phyloP scores from a whole-genome alignment of 106 monocot species.

The Dactylorhiza incarnata region DNA sequence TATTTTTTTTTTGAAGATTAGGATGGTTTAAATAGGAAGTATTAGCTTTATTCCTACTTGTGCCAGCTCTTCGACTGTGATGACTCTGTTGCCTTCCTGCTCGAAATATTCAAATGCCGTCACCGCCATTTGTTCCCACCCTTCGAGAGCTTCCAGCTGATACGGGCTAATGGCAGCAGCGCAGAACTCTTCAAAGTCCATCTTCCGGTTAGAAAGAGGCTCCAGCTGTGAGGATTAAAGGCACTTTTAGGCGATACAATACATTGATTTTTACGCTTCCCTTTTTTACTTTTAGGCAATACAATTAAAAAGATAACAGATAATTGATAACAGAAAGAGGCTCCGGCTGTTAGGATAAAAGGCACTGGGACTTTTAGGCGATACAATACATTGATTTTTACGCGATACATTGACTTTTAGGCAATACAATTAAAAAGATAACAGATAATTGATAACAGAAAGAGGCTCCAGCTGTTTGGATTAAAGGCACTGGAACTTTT shows the following conservation, averaged over 20 bases:
- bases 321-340: too few relatives aligned
- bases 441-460: too few relatives aligned
- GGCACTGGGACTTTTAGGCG: too few relatives aligned
- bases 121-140: constrained; percentile 82
- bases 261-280: background rate
- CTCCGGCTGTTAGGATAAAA: too few relatives aligned
- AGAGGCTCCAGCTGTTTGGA: constrained; percentile 61
- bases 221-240: constrained; percentile 40
- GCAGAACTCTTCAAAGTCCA: constrained; percentile 89
- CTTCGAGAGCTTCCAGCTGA: constrained; percentile 89
- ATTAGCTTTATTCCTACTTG: constrained; percentile 31
- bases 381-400: too few relatives aligned
- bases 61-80: constrained; percentile 79
- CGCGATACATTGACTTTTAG: too few relatives aligned
- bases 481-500: background rate
- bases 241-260: background rate
- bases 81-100: constrained; percentile 72
- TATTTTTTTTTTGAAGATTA: background rate
- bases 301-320: too few relatives aligned
- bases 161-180: constrained; percentile 87
- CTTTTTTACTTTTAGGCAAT: background rate
- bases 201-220: constrained; percentile 45
- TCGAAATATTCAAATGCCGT: constrained; percentile 84
- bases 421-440: too few relatives aligned
- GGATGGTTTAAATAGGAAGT: background rate